These are phyloP conservation scores for Fusarium chlamydosporum DNA, from an alignment of 2,329 filamentous ascomycete species.

Conservation along the genomic window DNA sequence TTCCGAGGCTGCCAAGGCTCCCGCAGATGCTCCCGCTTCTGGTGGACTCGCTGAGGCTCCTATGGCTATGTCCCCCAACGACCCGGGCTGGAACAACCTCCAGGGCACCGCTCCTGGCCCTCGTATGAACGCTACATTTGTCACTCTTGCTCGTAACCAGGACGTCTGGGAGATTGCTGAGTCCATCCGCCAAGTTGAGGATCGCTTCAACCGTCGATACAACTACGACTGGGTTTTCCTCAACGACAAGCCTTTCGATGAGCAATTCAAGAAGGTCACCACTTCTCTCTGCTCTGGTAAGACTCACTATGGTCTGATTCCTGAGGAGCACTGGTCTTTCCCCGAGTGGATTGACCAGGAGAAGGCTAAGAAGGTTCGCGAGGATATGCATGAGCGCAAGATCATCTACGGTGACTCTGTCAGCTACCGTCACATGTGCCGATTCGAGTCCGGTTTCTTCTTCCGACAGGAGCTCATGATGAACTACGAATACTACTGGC, in stretches of 20 bases:
- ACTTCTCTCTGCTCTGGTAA: constrained; percentile 90
- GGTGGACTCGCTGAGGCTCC: constrained; percentile 27
- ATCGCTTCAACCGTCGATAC: constrained; percentile 96
- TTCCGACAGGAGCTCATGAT: constrained; percentile 94
- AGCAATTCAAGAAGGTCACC: constrained; percentile 93
- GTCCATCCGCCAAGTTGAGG: constrained; percentile 96
- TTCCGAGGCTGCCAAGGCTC: constrained; percentile 28
- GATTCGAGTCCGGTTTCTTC: constrained; percentile 99
- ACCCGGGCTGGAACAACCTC: constrained; percentile 67
- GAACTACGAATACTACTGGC: constrained; percentile 99
- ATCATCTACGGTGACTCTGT: constrained; percentile 98
- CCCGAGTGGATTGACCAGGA: constrained; percentile 96
- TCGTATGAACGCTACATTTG: constrained; percentile 97
- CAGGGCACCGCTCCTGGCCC: constrained; percentile 71
- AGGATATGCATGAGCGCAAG: constrained; percentile 93
- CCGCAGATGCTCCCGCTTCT: constrained; percentile 56
- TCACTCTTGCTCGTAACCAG: constrained; percentile 91
- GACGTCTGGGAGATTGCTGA: constrained; percentile 97
- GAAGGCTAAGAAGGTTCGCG: constrained; percentile 87
- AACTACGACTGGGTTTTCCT: constrained; percentile 99
- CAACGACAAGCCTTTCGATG: constrained; percentile 95
- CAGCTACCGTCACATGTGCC: constrained; percentile 99
- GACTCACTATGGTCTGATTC: constrained; percentile 90
- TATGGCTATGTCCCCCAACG: constrained; percentile 67
- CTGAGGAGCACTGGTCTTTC: constrained; percentile 96